phyloP scores from a whole-genome alignment of 768 basidiomycete genomes.

The Auriscalpium orientale region DNA sequence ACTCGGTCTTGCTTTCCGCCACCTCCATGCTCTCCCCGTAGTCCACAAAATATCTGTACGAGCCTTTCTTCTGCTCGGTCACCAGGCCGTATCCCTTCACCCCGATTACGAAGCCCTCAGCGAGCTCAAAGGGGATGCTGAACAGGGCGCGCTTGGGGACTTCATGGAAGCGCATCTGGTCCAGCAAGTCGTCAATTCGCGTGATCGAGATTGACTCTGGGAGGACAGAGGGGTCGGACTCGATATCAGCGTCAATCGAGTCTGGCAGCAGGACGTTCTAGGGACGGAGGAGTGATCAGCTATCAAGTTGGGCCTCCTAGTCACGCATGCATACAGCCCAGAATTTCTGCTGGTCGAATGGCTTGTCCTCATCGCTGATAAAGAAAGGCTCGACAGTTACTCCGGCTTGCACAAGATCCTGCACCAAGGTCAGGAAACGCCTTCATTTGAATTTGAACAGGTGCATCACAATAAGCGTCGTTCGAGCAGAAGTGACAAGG shows the following conservation, averaged over 20 bases:
- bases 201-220: constrained; percentile 68
- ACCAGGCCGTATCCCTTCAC: constrained; percentile 89
- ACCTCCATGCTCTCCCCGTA: constrained; percentile 73
- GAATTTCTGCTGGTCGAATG: constrained; percentile 69
- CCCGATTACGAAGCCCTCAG: constrained; percentile 65
- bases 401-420: constrained; percentile 81
- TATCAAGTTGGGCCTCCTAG: not conserved
- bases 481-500: constrained; percentile 59
- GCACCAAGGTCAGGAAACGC: not conserved
- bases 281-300: not conserved
- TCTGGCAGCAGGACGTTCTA: constrained; percentile 57
- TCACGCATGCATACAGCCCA: constrained; percentile 51
- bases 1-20: constrained; percentile 59
- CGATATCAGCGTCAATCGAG: constrained; percentile 44
- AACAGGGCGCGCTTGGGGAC: constrained; percentile 79
- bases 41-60: constrained; percentile 78
- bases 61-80: constrained; percentile 79
- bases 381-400: constrained; percentile 85
- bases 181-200: constrained; percentile 68
- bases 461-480: constrained; percentile 50
- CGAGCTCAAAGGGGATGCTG: constrained; percentile 74
- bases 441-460: constrained; percentile 15
- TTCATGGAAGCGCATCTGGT: constrained; percentile 77
- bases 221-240: constrained; percentile 39
- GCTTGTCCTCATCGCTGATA: constrained; percentile 58